phyloP scores from a whole-genome alignment of 495 filamentous ascomycete species.

The Penicillium tannophilum region DNA sequence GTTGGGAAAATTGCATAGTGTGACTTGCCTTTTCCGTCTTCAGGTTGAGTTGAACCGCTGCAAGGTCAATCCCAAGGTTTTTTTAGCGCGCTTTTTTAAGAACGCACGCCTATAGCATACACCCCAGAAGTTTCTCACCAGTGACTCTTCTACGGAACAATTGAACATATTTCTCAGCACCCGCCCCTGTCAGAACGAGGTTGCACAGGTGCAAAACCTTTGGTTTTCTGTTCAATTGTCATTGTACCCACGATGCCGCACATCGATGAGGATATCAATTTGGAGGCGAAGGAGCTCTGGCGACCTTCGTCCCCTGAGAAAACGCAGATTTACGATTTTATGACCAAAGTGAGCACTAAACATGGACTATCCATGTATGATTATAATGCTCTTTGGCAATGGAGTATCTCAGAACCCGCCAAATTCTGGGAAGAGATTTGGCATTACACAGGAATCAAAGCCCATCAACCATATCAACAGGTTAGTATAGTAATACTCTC shows the following conservation, averaged over 20 bases:
- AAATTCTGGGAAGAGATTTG: slow-evolving; percentile 86
- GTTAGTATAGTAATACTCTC: slow-evolving; percentile 43
- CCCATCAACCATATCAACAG: slow-evolving; percentile 62
- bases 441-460: slow-evolving; percentile 73
- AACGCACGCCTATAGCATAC: background rate
- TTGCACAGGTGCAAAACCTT: background rate
- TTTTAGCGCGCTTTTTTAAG: background rate
- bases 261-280: slow-evolving; percentile 27
- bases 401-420: slow-evolving; percentile 77
- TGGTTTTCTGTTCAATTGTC: background rate
- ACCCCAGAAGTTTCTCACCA: background rate
- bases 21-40: slow-evolving; percentile 14
- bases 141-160: background rate
- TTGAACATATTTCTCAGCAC: background rate
- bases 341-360: slow-evolving; percentile 67
- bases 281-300: slow-evolving; percentile 62
- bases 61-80: slow-evolving; percentile 2
- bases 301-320: slow-evolving; percentile 64
- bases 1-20: slow-evolving; percentile 16
- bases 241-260: slow-evolving; percentile 25
- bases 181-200: background rate
- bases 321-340: slow-evolving; percentile 72
- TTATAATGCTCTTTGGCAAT: slow-evolving; percentile 74
- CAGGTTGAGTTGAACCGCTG: slow-evolving; percentile 12
- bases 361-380: slow-evolving; percentile 60